phyloP scores from a whole-genome alignment of 2,329 filamentous ascomycete genomes.

The Aspergillus sp. region DNA sequence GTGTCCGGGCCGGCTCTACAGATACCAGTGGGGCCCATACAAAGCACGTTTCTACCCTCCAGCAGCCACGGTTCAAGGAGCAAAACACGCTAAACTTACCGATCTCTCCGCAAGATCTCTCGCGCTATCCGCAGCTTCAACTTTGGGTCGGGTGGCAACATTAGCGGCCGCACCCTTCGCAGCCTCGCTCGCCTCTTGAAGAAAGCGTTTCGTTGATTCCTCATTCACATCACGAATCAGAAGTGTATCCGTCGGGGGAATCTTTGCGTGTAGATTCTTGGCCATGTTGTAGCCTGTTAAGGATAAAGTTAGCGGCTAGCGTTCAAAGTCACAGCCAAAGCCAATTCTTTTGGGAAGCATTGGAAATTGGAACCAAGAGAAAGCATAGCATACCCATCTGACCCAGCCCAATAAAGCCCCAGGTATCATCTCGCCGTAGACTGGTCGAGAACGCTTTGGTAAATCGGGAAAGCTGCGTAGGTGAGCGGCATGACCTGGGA shows the following conservation, averaged over 20 bases:
- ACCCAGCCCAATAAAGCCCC: conserved; percentile 61
- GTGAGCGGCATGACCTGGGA: conserved; percentile 7
- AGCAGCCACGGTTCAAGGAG: background rate
- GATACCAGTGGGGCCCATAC: background rate
- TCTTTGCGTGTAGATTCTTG: conserved; percentile 66
- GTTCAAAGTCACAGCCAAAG: background rate
- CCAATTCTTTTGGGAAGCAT: too few relatives aligned
- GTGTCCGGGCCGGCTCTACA: background rate
- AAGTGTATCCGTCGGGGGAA: conserved; percentile 62
- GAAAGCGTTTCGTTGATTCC: conserved; percentile 56
- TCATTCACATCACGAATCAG: conserved; percentile 67
- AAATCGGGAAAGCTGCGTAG: background rate
- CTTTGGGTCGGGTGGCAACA: conserved; percentile 42
- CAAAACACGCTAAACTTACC: conserved; percentile 48
- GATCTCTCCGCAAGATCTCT: conserved; percentile 66
- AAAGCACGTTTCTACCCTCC: background rate
- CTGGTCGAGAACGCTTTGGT: conserved; percentile 49
- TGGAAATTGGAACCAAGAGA: too few relatives aligned
- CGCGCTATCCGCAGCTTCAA: conserved; percentile 58
- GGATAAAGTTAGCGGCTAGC: conserved; percentile 2
- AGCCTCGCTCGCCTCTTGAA: conserved; percentile 49
- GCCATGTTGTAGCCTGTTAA: conserved; percentile 69
- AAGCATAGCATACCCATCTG: conserved; percentile 55
- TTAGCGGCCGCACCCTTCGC: conserved; percentile 26
- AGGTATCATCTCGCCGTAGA: conserved; percentile 48